Conservation (phyloP, 1,284 basidiomycete species). For the Mycosarcoma mackinlayi region DNA sequence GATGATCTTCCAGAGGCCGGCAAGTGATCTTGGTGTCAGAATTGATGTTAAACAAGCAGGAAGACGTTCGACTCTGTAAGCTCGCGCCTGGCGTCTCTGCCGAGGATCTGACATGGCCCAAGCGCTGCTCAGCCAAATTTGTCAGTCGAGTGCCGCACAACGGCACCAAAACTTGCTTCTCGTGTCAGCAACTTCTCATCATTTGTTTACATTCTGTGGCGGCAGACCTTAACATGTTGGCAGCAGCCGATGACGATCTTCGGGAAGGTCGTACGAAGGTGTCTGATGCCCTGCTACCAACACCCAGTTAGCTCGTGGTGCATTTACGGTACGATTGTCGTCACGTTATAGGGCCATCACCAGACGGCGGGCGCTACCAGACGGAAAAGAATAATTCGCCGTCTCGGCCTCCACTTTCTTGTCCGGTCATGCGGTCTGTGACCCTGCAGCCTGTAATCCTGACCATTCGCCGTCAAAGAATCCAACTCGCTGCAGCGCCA, state of each 20-base stretch:
- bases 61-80: background rate
- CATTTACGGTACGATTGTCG: too few species aligned
- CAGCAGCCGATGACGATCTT: conserved; percentile 1
- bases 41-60: too few species aligned
- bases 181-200: background rate
- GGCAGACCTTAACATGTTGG: background rate
- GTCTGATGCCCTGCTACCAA: background rate
- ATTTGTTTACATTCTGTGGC: background rate
- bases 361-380: too few species aligned
- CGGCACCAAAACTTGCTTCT: too few species aligned
- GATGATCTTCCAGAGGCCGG: too few species aligned
- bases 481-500: background rate
- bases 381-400: too few species aligned
- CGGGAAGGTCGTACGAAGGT: background rate
- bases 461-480: too few species aligned
- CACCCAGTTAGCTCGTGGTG: too few species aligned
- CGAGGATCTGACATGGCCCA: conserved; percentile 9
- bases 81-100: too few species aligned
- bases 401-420: conserved; percentile 30
- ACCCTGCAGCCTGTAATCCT: background rate
- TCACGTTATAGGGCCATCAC: too few species aligned
- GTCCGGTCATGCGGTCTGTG: background rate
- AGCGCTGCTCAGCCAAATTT: conserved; percentile 1
- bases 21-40: too few species aligned
- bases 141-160: too few species aligned